Evolutionary conservation across 495 filamentous ascomycete species (phyloP).

Genomic region (Trichoderma reesei): DNA sequence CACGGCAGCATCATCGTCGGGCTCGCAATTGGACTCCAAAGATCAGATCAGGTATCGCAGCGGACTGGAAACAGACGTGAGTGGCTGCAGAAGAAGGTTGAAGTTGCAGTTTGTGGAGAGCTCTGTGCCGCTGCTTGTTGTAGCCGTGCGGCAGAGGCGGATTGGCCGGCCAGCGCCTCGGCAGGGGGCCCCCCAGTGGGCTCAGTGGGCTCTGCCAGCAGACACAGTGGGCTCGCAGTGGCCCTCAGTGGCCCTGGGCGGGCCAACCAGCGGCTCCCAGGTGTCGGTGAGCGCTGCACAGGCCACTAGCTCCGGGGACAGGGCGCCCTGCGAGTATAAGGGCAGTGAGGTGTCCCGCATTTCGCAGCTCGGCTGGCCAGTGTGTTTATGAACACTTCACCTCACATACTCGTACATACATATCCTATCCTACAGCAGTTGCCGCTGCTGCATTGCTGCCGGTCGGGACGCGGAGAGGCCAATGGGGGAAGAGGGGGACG

Average conservation of each 20-base stretch:
- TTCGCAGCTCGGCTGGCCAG: neutral
- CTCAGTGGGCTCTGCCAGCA: neutral
- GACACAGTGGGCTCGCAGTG: neutral
- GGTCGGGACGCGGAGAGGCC: too few relatives aligned
- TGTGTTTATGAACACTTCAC: constrained; percentile 9
- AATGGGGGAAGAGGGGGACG: too few relatives aligned
- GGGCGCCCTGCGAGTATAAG: neutral
- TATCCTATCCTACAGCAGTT: too few relatives aligned
- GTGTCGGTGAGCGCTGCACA: constrained; percentile 7
- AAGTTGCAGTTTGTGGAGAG: constrained; percentile 4
- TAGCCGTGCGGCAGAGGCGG: neutral
- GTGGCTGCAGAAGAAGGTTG: constrained; percentile 4
- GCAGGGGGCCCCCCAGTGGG: neutral
- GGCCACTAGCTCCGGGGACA: neutral
- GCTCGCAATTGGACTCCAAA: constrained; percentile 4
- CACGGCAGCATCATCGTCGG: constrained; percentile 1
- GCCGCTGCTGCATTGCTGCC: too few relatives aligned
- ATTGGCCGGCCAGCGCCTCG: neutral
- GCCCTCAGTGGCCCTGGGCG: neutral
- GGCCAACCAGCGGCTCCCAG: constrained; percentile 5
- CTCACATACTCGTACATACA: neutral
- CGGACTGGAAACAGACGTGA: neutral
- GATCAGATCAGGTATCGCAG: neutral
- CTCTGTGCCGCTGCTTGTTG: neutral
- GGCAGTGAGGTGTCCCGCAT: neutral